These are phyloP conservation scores for Stipa capillata DNA, from an alignment of 176 grass and related monocot genomes.

Conservation along the genomic window DNA sequence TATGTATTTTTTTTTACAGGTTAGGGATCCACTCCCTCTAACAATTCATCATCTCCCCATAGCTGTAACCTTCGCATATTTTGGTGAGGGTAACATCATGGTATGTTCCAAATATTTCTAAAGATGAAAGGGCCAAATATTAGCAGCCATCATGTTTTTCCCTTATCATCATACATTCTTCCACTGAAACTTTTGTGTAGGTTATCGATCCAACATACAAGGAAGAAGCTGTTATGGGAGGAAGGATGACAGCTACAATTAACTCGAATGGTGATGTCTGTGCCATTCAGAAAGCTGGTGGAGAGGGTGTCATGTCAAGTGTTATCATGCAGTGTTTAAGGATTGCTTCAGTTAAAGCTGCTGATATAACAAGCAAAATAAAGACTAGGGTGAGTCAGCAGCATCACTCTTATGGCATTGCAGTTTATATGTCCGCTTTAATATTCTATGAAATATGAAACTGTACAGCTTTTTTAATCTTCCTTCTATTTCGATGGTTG, in stretches of 20 bases:
- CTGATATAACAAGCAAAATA: slow-evolving; percentile 95
- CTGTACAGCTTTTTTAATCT: too few species aligned
- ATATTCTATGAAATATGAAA: neutral
- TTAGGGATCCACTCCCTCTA: slow-evolving; percentile 79
- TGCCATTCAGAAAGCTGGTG: slow-evolving; percentile 87
- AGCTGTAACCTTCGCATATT: slow-evolving; percentile 93
- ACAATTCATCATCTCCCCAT: slow-evolving; percentile 90
- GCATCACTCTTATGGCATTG: neutral
- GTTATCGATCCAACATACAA: slow-evolving; percentile 92
- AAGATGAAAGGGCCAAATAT: neutral
- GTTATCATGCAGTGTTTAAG: slow-evolving; percentile 88
- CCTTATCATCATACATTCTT: neutral
- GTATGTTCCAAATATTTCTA: slow-evolving; percentile 38
- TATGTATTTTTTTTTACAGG: slow-evolving; percentile 48
- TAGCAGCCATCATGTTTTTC: neutral
- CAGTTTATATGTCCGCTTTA: neutral
- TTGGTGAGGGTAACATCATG: slow-evolving; percentile 75
- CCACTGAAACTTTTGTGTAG: slow-evolving; percentile 32
- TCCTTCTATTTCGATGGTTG: too few species aligned
- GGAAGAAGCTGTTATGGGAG: slow-evolving; percentile 92
- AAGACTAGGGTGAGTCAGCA: slow-evolving; percentile 50
- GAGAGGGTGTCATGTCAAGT: slow-evolving; percentile 74
- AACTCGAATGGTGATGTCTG: slow-evolving; percentile 94
- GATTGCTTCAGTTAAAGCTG: slow-evolving; percentile 72
- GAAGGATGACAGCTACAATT: slow-evolving; percentile 83